These are phyloP conservation scores for Leccinum subgranulosum DNA, from an alignment of 768 basidiomycete genomes.

Conservation along the genomic window DNA sequence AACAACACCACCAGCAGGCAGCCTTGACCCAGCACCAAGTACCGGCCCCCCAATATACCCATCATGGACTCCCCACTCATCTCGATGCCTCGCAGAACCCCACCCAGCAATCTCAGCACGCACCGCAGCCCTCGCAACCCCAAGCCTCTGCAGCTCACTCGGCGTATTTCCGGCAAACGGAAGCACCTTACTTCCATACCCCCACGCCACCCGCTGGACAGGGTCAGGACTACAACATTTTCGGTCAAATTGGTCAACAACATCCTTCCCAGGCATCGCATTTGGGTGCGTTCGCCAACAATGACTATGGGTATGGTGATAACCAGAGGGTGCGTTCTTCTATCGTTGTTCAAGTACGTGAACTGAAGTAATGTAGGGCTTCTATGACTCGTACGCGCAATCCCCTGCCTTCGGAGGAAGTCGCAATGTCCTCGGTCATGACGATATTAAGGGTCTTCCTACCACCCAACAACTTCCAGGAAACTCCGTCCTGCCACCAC, in stretches of 20 bases:
- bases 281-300: conserved; percentile 52
- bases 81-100: conserved; percentile 56
- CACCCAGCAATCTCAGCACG: conserved; percentile 42
- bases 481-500: conserved; percentile 47
- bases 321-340: conserved; percentile 53
- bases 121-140: conserved; percentile 31
- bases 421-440: conserved; percentile 65
- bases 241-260: conserved; percentile 60
- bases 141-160: conserved; percentile 62
- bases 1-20: conserved; percentile 34
- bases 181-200: conserved; percentile 72
- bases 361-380: conserved; percentile 45
- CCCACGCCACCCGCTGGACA: conserved; percentile 72
- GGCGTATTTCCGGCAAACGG: conserved; percentile 66
- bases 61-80: conserved; percentile 60
- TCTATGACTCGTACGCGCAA: conserved; percentile 74
- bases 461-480: conserved; percentile 56
- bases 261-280: conserved; percentile 51
- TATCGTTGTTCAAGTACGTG: not conserved
- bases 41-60: conserved; percentile 49
- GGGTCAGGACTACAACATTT: conserved; percentile 58
- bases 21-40: conserved; percentile 36
- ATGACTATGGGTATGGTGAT: conserved; percentile 70
- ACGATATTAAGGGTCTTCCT: conserved; percentile 72
- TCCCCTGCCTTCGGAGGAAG: conserved; percentile 57